Evolutionary conservation across 1,139 yeast genomes (phyloP).

Genomic region (Candida pseudocylindracea): DNA sequence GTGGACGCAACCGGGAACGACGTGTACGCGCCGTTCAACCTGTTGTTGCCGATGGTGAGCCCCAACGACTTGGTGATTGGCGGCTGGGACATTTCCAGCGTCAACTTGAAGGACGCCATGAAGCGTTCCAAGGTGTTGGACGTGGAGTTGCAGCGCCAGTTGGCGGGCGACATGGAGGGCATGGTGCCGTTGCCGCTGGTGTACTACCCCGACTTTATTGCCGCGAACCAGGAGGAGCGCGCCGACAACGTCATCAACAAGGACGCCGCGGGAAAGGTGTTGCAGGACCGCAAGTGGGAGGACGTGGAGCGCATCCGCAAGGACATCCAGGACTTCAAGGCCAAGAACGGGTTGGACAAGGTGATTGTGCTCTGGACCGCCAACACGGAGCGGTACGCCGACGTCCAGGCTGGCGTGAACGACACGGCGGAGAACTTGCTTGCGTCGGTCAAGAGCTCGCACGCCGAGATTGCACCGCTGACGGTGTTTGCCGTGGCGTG

Average conservation of each 20-base stretch:
- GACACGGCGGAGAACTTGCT: slow-evolving; percentile 73
- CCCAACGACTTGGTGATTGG: slow-evolving; percentile 83
- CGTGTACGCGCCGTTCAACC: slow-evolving; percentile 82
- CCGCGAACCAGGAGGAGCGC: slow-evolving; percentile 81
- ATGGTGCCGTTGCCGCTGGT: slow-evolving; percentile 63
- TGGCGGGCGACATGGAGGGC: slow-evolving; percentile 39
- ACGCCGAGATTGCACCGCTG: slow-evolving; percentile 74
- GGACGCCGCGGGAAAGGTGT: slow-evolving; percentile 21
- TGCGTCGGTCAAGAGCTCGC: slow-evolving; percentile 53
- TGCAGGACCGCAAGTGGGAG: slow-evolving; percentile 53
- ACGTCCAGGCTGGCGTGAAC: slow-evolving; percentile 55
- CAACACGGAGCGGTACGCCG: slow-evolving; percentile 86
- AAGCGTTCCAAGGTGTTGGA: slow-evolving; percentile 76
- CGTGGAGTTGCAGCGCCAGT: slow-evolving; percentile 59
- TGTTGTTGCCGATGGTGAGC: slow-evolving; percentile 66
- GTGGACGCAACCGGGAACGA: slow-evolving; percentile 66
- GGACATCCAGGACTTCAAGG: slow-evolving; percentile 67
- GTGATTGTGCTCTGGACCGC: slow-evolving; percentile 94
- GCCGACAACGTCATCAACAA: slow-evolving; percentile 72
- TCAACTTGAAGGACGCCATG: slow-evolving; percentile 58
- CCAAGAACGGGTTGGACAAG: slow-evolving; percentile 51
- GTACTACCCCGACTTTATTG: slow-evolving; percentile 92
- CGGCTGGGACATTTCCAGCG: slow-evolving; percentile 84
- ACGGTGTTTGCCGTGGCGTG: slow-evolving; percentile 86
- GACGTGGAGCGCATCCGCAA: slow-evolving; percentile 76